Evolutionary conservation across 768 basidiomycete genomes (phyloP), one percentile per base, ranked within the genome.

Genomic region (Coprinopsis cinerea): DNA sequence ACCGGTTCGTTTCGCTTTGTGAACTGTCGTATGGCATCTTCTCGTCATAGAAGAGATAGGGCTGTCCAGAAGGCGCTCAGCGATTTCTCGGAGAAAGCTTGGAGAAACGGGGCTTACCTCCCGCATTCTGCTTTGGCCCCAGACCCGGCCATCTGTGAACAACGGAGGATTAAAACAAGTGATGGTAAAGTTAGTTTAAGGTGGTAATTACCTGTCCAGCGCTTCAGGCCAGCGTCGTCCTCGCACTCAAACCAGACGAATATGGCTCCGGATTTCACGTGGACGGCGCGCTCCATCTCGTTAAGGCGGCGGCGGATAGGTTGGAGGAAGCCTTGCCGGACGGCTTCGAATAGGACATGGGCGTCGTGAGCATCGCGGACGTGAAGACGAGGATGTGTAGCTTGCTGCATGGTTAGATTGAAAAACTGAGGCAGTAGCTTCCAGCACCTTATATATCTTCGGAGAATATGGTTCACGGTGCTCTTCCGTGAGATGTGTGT

Each of bases 241-340:
- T 83, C 81, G 54, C 75, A 75, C 63, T 85, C 82, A 57, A 81
- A 75, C 83, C 83, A 85, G 39, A 84, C 80, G 58, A 84, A 85
- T 24, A 84, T 70, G 3, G 81, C 75, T 2, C 83, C 83, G 5
- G 81, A 77, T 42, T 68, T 70, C 49, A 85, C 78, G 56, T 72
- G 74, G 44, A 62, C 74, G 4, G 71, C 66, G 47, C 82, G 65
- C 59, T 85, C 81, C 44, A 72, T 67, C 54, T 84, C 82, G 61
- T 84, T 82, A 47, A 84, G 70, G 36, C 82, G 74, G 22, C 81
- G 73, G 28, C 67, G 61, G 24, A 82, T 74, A 17, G 75, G 74
- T 36, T 67, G 66, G 15, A 83, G 67, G 51, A 68, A 69, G 27
- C 80, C 77, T 52, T 73, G 75, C 2, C 79, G 75, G 48, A 82